Percentiles rank a stretch among this genome's conserved stretches.
phyloP scores from a whole-genome alignment of 306 rosid genomes.

The Vachellia pachyceras region DNA sequence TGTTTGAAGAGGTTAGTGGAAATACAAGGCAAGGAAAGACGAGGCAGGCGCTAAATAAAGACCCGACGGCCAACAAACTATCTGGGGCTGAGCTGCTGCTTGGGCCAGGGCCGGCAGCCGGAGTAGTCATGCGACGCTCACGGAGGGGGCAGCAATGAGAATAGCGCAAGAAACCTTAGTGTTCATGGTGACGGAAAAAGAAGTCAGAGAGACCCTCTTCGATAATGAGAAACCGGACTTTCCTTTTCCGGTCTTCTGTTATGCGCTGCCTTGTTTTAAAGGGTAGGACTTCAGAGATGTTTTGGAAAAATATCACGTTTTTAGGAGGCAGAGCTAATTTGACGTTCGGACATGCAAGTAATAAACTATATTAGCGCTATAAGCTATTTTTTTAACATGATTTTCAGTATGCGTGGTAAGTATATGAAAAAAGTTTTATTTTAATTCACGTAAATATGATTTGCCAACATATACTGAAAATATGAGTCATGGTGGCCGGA shows the following conservation, averaged over 20 bases:
- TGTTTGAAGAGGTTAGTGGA: slow-evolving; percentile 42
- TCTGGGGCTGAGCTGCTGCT: background rate
- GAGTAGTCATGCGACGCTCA: background rate
- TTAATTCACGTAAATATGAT: too few relatives aligned
- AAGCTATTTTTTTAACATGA: too few relatives aligned
- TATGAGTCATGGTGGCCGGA: too few relatives aligned
- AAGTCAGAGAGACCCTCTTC: background rate
- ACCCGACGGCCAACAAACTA: background rate
- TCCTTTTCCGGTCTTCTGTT: background rate
- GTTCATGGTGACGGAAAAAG: background rate
- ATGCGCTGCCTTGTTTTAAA: background rate
- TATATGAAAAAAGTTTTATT: too few relatives aligned
- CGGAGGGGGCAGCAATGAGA: background rate
- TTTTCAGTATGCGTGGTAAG: too few relatives aligned
- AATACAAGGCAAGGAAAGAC: slow-evolving; percentile 55
- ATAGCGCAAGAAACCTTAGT: background rate
- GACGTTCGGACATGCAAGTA: too few relatives aligned
- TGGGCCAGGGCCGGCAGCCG: background rate
- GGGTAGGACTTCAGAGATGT: too few relatives aligned
- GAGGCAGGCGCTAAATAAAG: slow-evolving; percentile 46
- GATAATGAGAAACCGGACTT: background rate
- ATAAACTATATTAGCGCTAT: too few relatives aligned
- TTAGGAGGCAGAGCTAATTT: too few relatives aligned
- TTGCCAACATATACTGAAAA: too few relatives aligned
- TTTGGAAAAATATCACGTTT: too few relatives aligned